Conservation (phyloP, 2,329 filamentous ascomycete genomes). For the Exophiala dermatitidis region DNA sequence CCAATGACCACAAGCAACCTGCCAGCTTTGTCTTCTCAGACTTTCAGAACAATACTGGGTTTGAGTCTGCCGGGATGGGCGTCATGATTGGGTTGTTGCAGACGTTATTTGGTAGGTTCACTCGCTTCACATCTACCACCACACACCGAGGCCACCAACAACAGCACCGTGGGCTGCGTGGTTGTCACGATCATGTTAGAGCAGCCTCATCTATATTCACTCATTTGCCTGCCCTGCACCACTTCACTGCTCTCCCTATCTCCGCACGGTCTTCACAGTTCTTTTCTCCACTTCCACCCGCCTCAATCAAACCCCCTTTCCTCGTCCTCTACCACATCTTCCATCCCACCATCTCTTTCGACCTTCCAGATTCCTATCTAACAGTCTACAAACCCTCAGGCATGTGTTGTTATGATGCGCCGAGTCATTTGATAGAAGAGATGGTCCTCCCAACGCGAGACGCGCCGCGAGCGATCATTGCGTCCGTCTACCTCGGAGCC, state of each 20-base stretch:
- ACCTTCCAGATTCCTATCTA: neutral
- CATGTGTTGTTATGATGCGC: conserved; percentile 30
- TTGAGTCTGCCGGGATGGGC: conserved; percentile 43
- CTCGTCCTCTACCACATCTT: conserved; percentile 30
- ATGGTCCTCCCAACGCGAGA: conserved; percentile 44
- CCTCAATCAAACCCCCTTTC: neutral
- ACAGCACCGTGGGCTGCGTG: no score
- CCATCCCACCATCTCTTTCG: conserved; percentile 22
- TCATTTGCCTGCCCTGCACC: no score
- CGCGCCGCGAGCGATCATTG: conserved; percentile 44
- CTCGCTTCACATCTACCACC: conserved; percentile 23
- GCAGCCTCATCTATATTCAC: no score
- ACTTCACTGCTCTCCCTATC: no score
- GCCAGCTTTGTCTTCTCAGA: conserved; percentile 51
- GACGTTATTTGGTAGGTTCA: conserved; percentile 29
- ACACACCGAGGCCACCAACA: no score
- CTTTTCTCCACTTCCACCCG: no score
- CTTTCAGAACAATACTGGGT: conserved; percentile 46
- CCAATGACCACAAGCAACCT: conserved; percentile 48
- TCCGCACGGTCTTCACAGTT: no score
- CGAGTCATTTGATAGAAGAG: conserved; percentile 50
- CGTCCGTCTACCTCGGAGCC: conserved; percentile 41
- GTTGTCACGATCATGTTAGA: no score
- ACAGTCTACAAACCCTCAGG: conserved; percentile 27
- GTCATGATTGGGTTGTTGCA: conserved; percentile 50